Conservation (phyloP, 208 protist species). For the Leptomonas seymouri region DNA sequence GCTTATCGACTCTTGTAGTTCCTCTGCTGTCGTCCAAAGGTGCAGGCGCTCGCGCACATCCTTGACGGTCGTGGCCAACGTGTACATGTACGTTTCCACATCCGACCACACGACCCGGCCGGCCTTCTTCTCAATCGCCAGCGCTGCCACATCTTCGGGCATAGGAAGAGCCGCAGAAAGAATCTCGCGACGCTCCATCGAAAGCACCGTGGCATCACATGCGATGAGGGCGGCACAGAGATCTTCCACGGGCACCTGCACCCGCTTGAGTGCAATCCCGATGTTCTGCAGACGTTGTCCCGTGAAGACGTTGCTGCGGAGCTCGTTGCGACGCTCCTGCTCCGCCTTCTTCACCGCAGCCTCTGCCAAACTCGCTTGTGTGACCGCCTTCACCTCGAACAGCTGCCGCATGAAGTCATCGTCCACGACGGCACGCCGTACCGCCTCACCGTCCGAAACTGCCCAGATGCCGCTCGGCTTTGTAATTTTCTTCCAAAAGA, state of each 20-base stretch:
- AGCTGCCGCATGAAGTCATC: constrained; percentile 62
- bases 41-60: constrained; percentile 75
- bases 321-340: constrained; percentile 31
- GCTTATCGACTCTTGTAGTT: constrained; percentile 50
- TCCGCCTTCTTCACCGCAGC: constrained; percentile 18
- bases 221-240: constrained; percentile 56
- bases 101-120: constrained; percentile 57
- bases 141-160: constrained; percentile 48
- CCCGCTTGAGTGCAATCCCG: constrained; percentile 67
- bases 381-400: constrained; percentile 52
- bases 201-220: constrained; percentile 50
- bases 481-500: constrained; percentile 84
- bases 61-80: constrained; percentile 47
- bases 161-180: constrained; percentile 54
- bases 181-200: constrained; percentile 48
- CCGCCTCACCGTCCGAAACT: constrained; percentile 29
- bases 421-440: constrained; percentile 41
- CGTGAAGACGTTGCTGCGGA: constrained; percentile 56
- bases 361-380: constrained; percentile 7
- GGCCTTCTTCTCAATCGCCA: constrained; percentile 45
- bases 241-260: constrained; percentile 52
- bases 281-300: constrained; percentile 78
- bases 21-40: constrained; percentile 59
- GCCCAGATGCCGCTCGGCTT: constrained; percentile 70
- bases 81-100: constrained; percentile 67